Evolutionary conservation across 1,284 basidiomycete genomes (phyloP).

Genomic region (Xerocomus amazonicus): DNA sequence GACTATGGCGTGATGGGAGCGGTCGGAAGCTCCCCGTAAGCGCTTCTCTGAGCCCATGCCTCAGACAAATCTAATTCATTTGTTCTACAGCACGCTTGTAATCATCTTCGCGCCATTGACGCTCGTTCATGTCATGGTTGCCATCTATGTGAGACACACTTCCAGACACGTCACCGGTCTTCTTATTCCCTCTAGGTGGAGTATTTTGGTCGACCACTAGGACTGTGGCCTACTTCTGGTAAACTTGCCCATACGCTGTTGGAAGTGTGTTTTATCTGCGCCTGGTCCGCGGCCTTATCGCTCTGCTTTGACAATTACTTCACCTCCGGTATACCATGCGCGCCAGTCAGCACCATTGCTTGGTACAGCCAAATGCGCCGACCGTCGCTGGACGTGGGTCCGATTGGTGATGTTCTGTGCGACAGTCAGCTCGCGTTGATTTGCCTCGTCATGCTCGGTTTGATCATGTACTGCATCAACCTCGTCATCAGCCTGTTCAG

Average conservation of each 20-base stretch:
- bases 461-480: conserved; percentile 76
- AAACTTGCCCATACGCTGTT: conserved; percentile 78
- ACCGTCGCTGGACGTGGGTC: conserved; percentile 38
- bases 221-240: conserved; percentile 81
- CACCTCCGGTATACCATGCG: conserved; percentile 80
- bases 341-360: conserved; percentile 49
- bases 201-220: conserved; percentile 88
- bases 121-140: conserved; percentile 80
- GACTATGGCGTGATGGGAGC: conserved; percentile 55
- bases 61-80: conserved; percentile 10
- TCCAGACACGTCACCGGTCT: background rate
- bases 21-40: conserved; percentile 79
- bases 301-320: conserved; percentile 91
- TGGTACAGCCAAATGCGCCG: conserved; percentile 70
- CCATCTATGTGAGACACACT: conserved; percentile 64
- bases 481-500: conserved; percentile 82
- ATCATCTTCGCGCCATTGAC: conserved; percentile 86
- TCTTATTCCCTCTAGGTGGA: conserved; percentile 56
- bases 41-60: conserved; percentile 16
- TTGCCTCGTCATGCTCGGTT: conserved; percentile 68
- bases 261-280: conserved; percentile 86
- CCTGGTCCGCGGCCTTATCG: conserved; percentile 88
- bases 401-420: conserved; percentile 56
- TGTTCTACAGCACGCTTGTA: conserved; percentile 62
- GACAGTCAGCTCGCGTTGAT: conserved; percentile 71